These are phyloP conservation scores for Rubia tinctorum DNA, from an alignment of 305 asterid genomes.

Conservation along the genomic window DNA sequence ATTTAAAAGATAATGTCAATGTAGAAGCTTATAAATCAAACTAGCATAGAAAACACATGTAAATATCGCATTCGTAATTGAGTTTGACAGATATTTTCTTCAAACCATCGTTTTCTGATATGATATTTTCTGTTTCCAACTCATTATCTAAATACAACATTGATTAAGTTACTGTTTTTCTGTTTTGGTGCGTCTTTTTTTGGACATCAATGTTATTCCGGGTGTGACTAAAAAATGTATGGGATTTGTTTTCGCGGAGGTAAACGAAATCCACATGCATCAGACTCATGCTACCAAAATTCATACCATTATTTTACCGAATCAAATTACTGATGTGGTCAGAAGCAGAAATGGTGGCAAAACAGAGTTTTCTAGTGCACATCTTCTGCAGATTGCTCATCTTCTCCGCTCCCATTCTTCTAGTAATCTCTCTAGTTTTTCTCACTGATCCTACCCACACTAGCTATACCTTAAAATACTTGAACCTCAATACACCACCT, in stretches of 20 bases:
- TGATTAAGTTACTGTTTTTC: background rate
- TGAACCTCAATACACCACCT: background rate
- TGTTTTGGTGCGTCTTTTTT: background rate
- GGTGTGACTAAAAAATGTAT: background rate
- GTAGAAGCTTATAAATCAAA: too few relatives aligned
- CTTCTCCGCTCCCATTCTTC: background rate
- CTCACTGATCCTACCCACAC: background rate
- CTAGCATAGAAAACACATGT: too few relatives aligned
- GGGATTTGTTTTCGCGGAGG: too few relatives aligned
- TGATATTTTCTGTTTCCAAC: too few relatives aligned
- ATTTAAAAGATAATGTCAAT: too few relatives aligned
- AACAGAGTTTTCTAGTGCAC: background rate
- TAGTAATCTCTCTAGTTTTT: background rate
- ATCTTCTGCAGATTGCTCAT: constrained; percentile 1
- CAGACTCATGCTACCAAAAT: background rate
- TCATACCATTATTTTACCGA: background rate
- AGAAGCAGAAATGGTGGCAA: background rate
- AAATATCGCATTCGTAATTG: too few relatives aligned
- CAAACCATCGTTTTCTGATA: too few relatives aligned
- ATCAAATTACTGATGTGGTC: background rate
- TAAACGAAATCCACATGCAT: background rate
- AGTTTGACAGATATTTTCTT: too few relatives aligned
- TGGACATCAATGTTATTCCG: background rate
- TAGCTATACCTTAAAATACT: background rate
- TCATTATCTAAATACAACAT: too few relatives aligned